Evolutionary conservation across 1,284 basidiomycete species (phyloP), one percentile per base, ranked within the genome.

Genomic region (Jaminaea rosea): DNA sequence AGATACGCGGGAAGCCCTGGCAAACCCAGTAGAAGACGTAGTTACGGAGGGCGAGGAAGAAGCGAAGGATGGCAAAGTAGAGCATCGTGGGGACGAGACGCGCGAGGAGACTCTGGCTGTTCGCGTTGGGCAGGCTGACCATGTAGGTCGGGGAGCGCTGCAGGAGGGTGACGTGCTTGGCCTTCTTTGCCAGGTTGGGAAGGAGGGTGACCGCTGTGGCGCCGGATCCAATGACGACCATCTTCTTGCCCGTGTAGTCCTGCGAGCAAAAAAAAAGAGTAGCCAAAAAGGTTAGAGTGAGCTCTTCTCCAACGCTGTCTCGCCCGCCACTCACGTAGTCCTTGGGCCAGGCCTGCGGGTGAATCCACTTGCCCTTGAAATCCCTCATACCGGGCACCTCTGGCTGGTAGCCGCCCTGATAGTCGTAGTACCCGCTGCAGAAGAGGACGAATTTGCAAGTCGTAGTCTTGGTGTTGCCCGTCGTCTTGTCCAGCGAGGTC

Each of bases 141-240:
- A 71, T 61, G 56, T 74, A 75, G 31, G 63, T 60, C 26, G 73
- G 73, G 6, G 61, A 64, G 24, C 73, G 60, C 52, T 75, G 73
- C n/a, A 75, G 58, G 29, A 75, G 53, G 8, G 73, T 75, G 39
- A 74, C 59, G 27, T 62, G 55, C 50, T 58, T 54, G 32, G 68
- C 60, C 9, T 55, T 46, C 19, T 58, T 46, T 27, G 62, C 62
- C 62, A 71, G 65, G 15, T 53, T 53, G n/a, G 60, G 69, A 19
- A 72, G 49, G 26, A 72, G 61, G 27, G 69, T 72, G 49, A 72
- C 62, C 28, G 69, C 69, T 26, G 69, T 72, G 19, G 69, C 69
- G 41, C 69, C 69, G 6, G 62, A 65, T 26, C 69, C 69, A 27
- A 72, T 64, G 46, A 72, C 62, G 21, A 67, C 69, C n/a, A 72